Conservation (phyloP, 768 basidiomycete species). For the Dioszegia crocea region DNA sequence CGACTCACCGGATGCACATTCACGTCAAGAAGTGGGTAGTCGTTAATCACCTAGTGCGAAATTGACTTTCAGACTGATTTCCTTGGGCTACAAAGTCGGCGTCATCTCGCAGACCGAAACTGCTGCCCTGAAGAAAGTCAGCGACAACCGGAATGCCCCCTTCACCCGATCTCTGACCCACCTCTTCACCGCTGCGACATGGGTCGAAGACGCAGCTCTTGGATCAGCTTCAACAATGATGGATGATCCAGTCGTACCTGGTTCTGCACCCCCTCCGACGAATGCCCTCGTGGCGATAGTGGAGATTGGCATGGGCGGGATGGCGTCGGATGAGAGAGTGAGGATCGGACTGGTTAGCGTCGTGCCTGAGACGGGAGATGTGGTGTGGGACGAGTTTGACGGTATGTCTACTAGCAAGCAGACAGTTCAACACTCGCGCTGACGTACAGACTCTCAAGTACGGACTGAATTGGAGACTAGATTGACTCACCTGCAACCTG, state of each 20-base stretch:
- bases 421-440: background rate
- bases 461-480: slow-evolving; percentile 86
- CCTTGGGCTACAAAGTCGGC: slow-evolving; percentile 50
- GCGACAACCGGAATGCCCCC: slow-evolving; percentile 49
- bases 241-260: slow-evolving; percentile 43
- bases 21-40: slow-evolving; percentile 48
- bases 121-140: slow-evolving; percentile 49
- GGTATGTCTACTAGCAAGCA: slow-evolving; percentile 53
- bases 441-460: slow-evolving; percentile 67
- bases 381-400: slow-evolving; percentile 86
- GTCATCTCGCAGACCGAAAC: slow-evolving; percentile 51
- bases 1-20: slow-evolving; percentile 48
- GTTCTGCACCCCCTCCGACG: slow-evolving; percentile 54
- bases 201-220: slow-evolving; percentile 60
- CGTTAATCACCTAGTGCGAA: background rate
- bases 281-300: slow-evolving; percentile 75
- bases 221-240: slow-evolving; percentile 43
- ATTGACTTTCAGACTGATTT: slow-evolving; percentile 39
- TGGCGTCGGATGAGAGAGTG: slow-evolving; percentile 54
- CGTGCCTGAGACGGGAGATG: slow-evolving; percentile 82
- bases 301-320: slow-evolving; percentile 55
- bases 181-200: slow-evolving; percentile 82
- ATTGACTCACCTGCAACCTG: slow-evolving; percentile 75
- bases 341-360: slow-evolving; percentile 70
- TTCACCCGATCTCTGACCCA: slow-evolving; percentile 58